Percentiles rank a stretch among this genome's conserved stretches.
phyloP scores from a whole-genome alignment of 306 rosid species.

The Castanopsis chinensis region DNA sequence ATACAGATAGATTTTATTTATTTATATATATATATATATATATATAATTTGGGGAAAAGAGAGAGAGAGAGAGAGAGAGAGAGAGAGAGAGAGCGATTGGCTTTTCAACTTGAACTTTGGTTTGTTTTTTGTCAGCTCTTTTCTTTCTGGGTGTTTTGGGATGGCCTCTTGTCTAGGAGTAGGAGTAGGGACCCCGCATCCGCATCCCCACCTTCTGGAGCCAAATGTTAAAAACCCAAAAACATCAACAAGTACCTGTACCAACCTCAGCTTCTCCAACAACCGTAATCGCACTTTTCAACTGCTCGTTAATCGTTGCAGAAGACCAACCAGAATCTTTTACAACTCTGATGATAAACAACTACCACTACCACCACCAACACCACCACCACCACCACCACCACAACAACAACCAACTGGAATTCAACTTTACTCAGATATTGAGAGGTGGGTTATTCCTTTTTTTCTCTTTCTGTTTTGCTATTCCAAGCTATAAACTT shows the following conservation, averaged over 20 bases:
- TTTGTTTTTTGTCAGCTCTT: too few species aligned
- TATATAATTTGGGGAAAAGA: too few species aligned
- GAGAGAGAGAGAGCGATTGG: too few species aligned
- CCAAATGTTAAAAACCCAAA: conserved; percentile 12
- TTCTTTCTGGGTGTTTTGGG: too few species aligned
- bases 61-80: too few species aligned
- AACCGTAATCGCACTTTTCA: conserved; percentile 1
- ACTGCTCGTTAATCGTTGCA: neutral
- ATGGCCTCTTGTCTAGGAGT: neutral
- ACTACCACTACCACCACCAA: too few species aligned
- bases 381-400: too few species aligned
- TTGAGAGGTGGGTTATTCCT: conserved; percentile 52
- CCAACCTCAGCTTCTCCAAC: neutral
- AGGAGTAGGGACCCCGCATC: conserved; percentile 23
- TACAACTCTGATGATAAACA: conserved; percentile 33
- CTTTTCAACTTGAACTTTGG: too few species aligned
- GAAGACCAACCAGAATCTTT: conserved; percentile 18
- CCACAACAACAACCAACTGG: conserved; percentile 33
- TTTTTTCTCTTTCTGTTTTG: too few species aligned
- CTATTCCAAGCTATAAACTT: too few species aligned
- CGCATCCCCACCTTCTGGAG: conserved; percentile 17
- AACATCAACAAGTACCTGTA: neutral
- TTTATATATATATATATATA: too few species aligned
- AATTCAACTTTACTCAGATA: conserved; percentile 73
- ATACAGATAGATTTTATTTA: too few species aligned